phyloP scores from a whole-genome alignment of 1,284 basidiomycete species.

The Ustilago xerochloae region DNA sequence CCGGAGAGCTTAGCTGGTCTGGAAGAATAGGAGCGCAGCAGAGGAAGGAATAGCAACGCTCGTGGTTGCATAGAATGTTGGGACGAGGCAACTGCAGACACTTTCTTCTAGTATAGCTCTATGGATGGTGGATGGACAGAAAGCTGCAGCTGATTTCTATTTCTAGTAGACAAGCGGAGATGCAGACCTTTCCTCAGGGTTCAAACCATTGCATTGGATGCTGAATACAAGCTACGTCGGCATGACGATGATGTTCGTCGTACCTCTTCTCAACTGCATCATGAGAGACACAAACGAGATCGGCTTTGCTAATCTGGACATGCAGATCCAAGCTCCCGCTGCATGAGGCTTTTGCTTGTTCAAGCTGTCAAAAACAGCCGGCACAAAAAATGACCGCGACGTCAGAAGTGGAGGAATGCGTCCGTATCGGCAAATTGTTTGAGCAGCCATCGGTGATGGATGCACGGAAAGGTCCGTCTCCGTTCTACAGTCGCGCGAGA shows the following conservation, averaged over 20 bases:
- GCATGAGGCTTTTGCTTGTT: too few species aligned
- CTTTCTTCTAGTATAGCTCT: not conserved
- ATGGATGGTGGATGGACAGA: not conserved
- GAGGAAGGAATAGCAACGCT: not conserved
- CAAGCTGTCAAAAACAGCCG: slow-evolving; percentile 25
- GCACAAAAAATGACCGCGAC: not conserved
- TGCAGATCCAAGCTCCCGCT: slow-evolving; percentile 8
- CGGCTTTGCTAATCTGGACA: slow-evolving; percentile 39
- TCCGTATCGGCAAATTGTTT: slow-evolving; percentile 12
- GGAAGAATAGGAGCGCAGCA: slow-evolving; percentile 6
- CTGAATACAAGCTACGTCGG: too few species aligned
- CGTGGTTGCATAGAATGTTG: slow-evolving; percentile 12
- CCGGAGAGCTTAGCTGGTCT: not conserved
- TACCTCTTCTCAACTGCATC: not conserved
- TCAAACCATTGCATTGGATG: too few species aligned
- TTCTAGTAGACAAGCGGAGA: not conserved
- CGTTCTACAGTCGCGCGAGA: slow-evolving; percentile 1
- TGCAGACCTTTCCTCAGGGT: not conserved
- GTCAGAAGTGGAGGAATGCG: slow-evolving; percentile 16
- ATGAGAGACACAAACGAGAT: not conserved
- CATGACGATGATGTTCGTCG: not conserved
- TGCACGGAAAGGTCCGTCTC: not conserved
- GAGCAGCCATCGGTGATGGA: not conserved
- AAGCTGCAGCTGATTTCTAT: not conserved
- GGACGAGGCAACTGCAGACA: not conserved